Evolutionary conservation across 2,329 filamentous ascomycete species (phyloP), one percentile per base, ranked within the genome.

Genomic region (Microdochium paspali): DNA sequence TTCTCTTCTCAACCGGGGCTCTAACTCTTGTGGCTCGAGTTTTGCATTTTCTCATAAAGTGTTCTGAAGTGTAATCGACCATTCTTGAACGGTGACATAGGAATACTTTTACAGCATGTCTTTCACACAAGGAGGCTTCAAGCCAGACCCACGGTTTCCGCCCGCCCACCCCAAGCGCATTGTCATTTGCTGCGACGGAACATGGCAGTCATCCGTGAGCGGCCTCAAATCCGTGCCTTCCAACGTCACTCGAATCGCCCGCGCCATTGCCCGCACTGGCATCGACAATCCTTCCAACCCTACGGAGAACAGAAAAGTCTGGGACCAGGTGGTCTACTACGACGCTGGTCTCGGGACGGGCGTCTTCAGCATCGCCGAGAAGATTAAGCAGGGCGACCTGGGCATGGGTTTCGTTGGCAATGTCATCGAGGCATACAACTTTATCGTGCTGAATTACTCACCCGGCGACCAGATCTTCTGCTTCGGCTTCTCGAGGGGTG

Each of bases 401-500:
- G 51, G 51, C 24, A 30, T 48, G 24, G 49, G 49, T 39, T 48
- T 53, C 20, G 30, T 49, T 18, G 49, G 46, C 10, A 53, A 56
- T 20, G 47, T 57, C 24, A 47, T 54, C 12, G 61, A 66, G 45
- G 60, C 61, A 7, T 68, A 68, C 56, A 63, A 65, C 49, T 68
- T 67, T 43, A 50, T 67, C 18, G 63, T 61, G 50, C 55, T 60
- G 51, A 68, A 69, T 53, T 67, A 67, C 49, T 53, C 56, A 6
- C 60, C 61, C 24, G 63, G 61, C 20, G 66, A 68, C 48, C 53
- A 57, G 42, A 63, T 69, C 24, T 56, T 66, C 30, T 58, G 66
- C 28, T 56, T 66, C 9, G 66, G 66, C 6, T 69, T 68, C 52
- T 68, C 65, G 2, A 55, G 66, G 2, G 66, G 66, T 3, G 66